A percentile compares a stretch with the other conserved stretches of the same genome.
These are phyloP conservation scores for Musa balbisiana DNA, from an alignment of 202 grass and related monocot genomes.

Conservation along the genomic window DNA sequence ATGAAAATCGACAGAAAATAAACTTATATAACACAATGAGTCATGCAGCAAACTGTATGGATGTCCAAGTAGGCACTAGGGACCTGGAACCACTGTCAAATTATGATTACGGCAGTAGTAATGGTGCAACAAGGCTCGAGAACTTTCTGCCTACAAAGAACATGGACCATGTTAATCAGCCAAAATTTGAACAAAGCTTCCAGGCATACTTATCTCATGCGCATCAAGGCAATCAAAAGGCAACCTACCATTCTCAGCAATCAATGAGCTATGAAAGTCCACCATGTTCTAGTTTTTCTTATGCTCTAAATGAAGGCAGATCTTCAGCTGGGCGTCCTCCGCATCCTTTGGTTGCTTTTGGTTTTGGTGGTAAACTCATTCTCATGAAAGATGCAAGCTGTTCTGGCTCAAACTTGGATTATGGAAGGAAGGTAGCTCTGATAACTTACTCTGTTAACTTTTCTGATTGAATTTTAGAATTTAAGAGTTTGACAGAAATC, in stretches of 20 bases:
- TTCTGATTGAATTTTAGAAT: too few relatives aligned
- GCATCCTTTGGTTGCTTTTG: constrained; percentile 85
- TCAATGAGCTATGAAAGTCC: constrained; percentile 41
- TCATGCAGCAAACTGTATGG: constrained; percentile 3
- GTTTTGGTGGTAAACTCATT: constrained; percentile 83
- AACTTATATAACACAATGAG: constrained; percentile 31
- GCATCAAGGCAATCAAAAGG: constrained; percentile 37
- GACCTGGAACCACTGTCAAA: constrained; percentile 27
- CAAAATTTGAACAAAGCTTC: constrained; percentile 11
- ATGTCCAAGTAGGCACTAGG: constrained; percentile 27
- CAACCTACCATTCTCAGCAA: constrained; percentile 49
- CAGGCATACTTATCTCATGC: constrained; percentile 50
- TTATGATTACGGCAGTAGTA: constrained; percentile 28
- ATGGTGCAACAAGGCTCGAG: constrained; percentile 30
- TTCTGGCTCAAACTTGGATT: constrained; percentile 44
- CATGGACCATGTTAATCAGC: constrained; percentile 15
- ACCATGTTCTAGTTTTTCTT: constrained; percentile 51
- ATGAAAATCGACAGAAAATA: constrained; percentile 26
- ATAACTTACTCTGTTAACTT: constrained; percentile 2
- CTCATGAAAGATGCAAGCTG: constrained; percentile 72
- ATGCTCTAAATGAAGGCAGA: constrained; percentile 44
- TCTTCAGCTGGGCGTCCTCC: constrained; percentile 69
- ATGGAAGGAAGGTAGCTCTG: constrained; percentile 51
- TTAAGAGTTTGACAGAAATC: too few relatives aligned
- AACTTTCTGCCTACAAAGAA: constrained; percentile 37